phyloP scores from a whole-genome alignment of 2,329 filamentous ascomycete species.

The Venturia aucupariae region DNA sequence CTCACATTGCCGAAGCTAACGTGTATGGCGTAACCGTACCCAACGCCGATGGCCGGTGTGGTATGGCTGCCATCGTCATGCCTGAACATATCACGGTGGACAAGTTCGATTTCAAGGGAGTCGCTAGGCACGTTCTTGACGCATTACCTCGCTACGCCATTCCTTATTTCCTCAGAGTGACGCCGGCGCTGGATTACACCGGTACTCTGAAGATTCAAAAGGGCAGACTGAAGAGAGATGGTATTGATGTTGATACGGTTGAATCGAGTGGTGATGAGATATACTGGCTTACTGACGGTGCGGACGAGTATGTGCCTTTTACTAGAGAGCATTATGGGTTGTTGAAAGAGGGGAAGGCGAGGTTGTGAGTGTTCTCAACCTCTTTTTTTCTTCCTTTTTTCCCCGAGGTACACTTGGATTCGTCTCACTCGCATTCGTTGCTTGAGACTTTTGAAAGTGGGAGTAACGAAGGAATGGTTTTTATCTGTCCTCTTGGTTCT shows the following conservation, averaged over 20 bases:
- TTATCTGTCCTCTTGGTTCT: too few relatives aligned
- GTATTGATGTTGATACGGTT: constrained; percentile 33
- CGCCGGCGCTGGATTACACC: constrained; percentile 33
- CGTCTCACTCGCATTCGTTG: too few relatives aligned
- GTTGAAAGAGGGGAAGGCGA: constrained; percentile 22
- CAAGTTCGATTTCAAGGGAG: constrained; percentile 25
- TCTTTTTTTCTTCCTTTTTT: too few relatives aligned
- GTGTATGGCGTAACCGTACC: constrained; percentile 37
- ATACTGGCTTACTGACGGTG: constrained; percentile 32
- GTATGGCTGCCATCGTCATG: constrained; percentile 34
- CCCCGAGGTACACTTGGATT: too few relatives aligned
- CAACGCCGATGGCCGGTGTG: constrained; percentile 36
- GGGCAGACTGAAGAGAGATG: constrained; percentile 32
- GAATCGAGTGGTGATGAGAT: constrained; percentile 28
- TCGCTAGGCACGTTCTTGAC: constrained; percentile 30
- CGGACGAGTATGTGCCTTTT: constrained; percentile 31
- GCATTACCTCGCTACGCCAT: constrained; percentile 38
- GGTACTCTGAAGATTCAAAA: constrained; percentile 40
- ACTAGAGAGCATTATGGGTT: constrained; percentile 28
- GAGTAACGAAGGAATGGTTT: too few relatives aligned
- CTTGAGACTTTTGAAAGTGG: too few relatives aligned
- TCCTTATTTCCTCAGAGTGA: constrained; percentile 35
- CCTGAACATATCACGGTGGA: constrained; percentile 23
- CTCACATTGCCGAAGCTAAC: constrained; percentile 34
- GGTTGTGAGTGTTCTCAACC: too few relatives aligned